Percentiles rank a stretch among this genome's conserved stretches.
These are phyloP conservation scores for Tolypocladium endophyticum DNA, from an alignment of 2,329 filamentous ascomycete species.

Conservation along the genomic window DNA sequence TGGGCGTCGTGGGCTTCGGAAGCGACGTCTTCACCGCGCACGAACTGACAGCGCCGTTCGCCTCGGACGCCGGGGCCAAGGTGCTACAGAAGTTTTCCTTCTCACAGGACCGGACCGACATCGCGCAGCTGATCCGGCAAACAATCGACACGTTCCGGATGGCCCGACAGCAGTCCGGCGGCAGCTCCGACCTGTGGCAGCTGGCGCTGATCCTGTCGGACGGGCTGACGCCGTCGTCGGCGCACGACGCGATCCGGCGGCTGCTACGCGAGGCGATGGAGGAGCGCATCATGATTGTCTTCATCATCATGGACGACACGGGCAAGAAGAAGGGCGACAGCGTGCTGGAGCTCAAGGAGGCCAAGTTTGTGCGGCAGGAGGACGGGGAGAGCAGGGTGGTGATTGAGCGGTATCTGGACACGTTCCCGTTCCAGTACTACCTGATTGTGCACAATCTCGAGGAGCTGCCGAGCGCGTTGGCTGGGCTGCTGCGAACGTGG, in stretches of 20 bases:
- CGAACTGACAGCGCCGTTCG: slow-evolving; percentile 73
- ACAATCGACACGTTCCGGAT: slow-evolving; percentile 74
- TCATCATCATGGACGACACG: slow-evolving; percentile 80
- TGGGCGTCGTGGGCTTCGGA: slow-evolving; percentile 88
- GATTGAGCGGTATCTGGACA: slow-evolving; percentile 86
- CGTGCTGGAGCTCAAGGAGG: slow-evolving; percentile 82
- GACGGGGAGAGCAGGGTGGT: slow-evolving; percentile 56
- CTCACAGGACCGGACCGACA: slow-evolving; percentile 75
- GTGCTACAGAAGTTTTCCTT: slow-evolving; percentile 82
- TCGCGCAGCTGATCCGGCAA: slow-evolving; percentile 64
- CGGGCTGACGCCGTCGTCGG: slow-evolving; percentile 71
- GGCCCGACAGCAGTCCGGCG: slow-evolving; percentile 52
- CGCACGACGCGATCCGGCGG: slow-evolving; percentile 72
- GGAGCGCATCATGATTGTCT: slow-evolving; percentile 95
- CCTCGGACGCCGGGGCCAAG: slow-evolving; percentile 63
- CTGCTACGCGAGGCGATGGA: slow-evolving; percentile 82
- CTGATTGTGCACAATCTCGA: slow-evolving; percentile 85
- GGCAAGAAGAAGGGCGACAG: slow-evolving; percentile 41
- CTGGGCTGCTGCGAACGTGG: slow-evolving; percentile 87
- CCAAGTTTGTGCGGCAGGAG: slow-evolving; percentile 61
- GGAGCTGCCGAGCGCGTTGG: slow-evolving; percentile 81
- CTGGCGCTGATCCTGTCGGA: slow-evolving; percentile 88
- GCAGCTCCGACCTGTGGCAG: slow-evolving; percentile 76
- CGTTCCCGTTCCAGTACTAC: slow-evolving; percentile 96
- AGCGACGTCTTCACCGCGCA: slow-evolving; percentile 76